These are phyloP conservation scores for Metschnikowia drakensbergensis DNA, from an alignment of 805 yeast species.

Conservation along the genomic window DNA sequence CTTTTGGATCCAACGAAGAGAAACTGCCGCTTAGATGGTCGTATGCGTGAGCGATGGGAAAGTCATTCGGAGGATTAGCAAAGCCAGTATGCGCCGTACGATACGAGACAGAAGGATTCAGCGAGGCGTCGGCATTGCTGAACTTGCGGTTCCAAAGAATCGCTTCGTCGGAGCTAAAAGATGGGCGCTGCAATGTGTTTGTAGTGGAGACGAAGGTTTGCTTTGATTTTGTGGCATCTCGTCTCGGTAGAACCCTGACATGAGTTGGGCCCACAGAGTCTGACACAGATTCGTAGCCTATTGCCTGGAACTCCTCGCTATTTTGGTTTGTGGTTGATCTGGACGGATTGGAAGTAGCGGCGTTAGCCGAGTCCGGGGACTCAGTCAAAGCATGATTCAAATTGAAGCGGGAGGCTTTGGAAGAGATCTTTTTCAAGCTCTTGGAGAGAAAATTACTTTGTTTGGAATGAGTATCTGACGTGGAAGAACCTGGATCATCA, in stretches of 20 bases:
- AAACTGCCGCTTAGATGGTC: constrained; percentile 11
- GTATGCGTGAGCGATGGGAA: constrained; percentile 3
- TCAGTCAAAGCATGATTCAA: constrained; percentile 9
- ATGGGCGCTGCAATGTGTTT: constrained; percentile 6
- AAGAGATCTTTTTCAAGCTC: constrained; percentile 28
- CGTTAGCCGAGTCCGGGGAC: not conserved
- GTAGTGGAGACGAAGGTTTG: constrained; percentile 5
- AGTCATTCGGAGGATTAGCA: not conserved
- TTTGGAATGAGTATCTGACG: not conserved
- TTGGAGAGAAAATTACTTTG: constrained; percentile 21
- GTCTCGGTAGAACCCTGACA: constrained; percentile 17
- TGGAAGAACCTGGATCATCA: constrained; percentile 5
- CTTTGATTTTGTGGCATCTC: constrained; percentile 7
- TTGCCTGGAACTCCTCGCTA: constrained; percentile 31
- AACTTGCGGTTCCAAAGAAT: not conserved
- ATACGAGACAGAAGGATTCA: not conserved
- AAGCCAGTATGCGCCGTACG: constrained; percentile 3
- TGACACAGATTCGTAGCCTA: constrained; percentile 31
- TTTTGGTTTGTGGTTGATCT: not conserved
- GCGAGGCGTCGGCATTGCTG: not conserved
- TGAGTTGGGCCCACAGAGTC: constrained; percentile 28
- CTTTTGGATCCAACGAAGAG: constrained; percentile 13
- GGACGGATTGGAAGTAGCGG: constrained; percentile 6
- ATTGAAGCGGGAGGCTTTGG: constrained; percentile 27
- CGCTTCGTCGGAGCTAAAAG: constrained; percentile 9